Evolutionary conservation across 306 rosid genomes (phyloP).

Genomic region (Glycine tomentella): DNA sequence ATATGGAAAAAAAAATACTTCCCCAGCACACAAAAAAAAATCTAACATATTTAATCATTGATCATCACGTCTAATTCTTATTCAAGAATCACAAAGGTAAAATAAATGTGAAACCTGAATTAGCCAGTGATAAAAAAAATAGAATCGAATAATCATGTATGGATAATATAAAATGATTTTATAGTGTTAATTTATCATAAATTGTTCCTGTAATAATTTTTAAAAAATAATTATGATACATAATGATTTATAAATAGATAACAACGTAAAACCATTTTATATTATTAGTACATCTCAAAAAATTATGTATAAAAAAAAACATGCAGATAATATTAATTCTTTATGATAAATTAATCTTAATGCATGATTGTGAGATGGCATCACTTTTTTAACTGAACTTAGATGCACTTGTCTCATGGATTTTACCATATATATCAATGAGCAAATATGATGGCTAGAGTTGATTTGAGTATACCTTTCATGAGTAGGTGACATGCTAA

Average conservation of each 20-base stretch:
- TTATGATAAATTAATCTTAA: not conserved
- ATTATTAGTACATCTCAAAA: too few species aligned
- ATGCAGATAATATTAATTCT: not conserved
- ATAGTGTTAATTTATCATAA: too few species aligned
- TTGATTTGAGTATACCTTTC: constrained; percentile 58
- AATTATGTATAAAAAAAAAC: not conserved
- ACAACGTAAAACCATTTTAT: too few species aligned
- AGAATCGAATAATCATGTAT: too few species aligned
- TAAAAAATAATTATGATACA: too few species aligned
- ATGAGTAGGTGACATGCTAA: constrained; percentile 97
- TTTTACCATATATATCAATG: not conserved
- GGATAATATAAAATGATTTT: too few species aligned
- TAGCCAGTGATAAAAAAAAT: not conserved
- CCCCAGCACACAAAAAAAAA: too few species aligned
- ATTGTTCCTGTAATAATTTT: too few species aligned
- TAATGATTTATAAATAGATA: too few species aligned
- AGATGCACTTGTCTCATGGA: not conserved
- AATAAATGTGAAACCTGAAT: not conserved
- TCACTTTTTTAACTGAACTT: not conserved
- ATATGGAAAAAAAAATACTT: not conserved
- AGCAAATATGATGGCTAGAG: not conserved
- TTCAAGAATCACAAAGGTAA: not conserved
- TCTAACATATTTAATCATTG: not conserved
- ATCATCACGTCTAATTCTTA: not conserved
- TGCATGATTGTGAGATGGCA: constrained; percentile 11